These are phyloP conservation scores for Venturia pyrina DNA, from an alignment of 2,329 filamentous ascomycete genomes.

Conservation along the genomic window DNA sequence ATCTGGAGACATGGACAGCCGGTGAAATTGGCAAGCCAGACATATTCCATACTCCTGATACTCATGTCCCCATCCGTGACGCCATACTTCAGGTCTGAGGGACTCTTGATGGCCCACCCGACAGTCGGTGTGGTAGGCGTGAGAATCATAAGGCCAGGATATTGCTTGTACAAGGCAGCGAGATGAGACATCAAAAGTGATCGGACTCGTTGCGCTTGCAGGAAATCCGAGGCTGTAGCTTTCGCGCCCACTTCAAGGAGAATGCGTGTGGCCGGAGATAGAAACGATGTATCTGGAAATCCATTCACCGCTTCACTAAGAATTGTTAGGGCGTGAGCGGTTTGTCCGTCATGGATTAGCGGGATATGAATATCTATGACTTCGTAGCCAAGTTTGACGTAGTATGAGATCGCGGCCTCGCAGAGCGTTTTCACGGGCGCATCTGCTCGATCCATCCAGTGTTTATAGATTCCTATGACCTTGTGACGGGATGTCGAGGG, in stretches of 20 bases:
- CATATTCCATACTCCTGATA: slow-evolving; percentile 74
- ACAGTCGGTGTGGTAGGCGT: slow-evolving; percentile 67
- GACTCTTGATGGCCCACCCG: slow-evolving; percentile 61
- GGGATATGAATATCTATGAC: slow-evolving; percentile 56
- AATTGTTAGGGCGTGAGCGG: slow-evolving; percentile 69
- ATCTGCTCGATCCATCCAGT: slow-evolving; percentile 62
- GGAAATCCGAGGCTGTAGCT: slow-evolving; percentile 58
- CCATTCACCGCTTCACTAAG: slow-evolving; percentile 53
- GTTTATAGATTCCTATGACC: slow-evolving; percentile 58
- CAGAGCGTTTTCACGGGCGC: slow-evolving; percentile 53
- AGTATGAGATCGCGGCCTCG: slow-evolving; percentile 49
- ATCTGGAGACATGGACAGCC: slow-evolving; percentile 67
- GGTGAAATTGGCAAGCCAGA: slow-evolving; percentile 73
- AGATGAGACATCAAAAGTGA: slow-evolving; percentile 71
- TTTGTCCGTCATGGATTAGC: slow-evolving; percentile 58
- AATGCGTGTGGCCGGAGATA: slow-evolving; percentile 60
- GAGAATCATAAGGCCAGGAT: slow-evolving; percentile 69
- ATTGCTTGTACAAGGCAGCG: slow-evolving; percentile 54
- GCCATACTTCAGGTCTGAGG: slow-evolving; percentile 52
- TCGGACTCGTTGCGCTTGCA: slow-evolving; percentile 64
- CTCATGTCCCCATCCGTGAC: slow-evolving; percentile 63
- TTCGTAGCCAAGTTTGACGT: slow-evolving; percentile 41
- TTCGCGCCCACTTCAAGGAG: slow-evolving; percentile 55
- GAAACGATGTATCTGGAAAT: slow-evolving; percentile 36
- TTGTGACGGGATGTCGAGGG: slow-evolving; percentile 40